Conservation (phyloP, 192 early-diverging fungal species). For the Coemansia sp. region DNA sequence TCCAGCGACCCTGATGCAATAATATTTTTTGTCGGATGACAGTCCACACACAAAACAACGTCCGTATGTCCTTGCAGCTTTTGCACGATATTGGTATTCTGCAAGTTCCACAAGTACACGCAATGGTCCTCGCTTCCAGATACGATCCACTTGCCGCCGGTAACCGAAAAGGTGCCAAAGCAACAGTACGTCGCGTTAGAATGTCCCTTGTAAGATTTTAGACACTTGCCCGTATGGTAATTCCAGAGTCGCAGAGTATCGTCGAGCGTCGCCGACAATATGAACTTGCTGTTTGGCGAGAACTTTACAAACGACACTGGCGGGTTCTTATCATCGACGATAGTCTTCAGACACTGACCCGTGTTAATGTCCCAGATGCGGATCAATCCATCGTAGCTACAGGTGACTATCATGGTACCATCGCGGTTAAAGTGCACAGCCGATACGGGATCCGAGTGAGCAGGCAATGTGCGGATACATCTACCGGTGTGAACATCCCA, state of each 20-base stretch:
- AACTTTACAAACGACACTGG: constrained; percentile 98
- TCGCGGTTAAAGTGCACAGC: constrained; percentile 97
- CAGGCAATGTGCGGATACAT: constrained; percentile 88
- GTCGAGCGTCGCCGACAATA: constrained; percentile 93
- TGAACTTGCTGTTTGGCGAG: constrained; percentile 98
- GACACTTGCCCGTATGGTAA: constrained; percentile 88
- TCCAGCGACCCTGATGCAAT: constrained; percentile 95
- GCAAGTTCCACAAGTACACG: constrained; percentile 98
- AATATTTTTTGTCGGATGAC: constrained; percentile 92
- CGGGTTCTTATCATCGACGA: constrained; percentile 95
- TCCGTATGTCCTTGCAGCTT: constrained; percentile 92
- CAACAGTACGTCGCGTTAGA: constrained; percentile 90
- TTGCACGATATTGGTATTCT: constrained; percentile 94
- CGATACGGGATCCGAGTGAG: constrained; percentile 95
- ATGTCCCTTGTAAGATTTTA: constrained; percentile 95
- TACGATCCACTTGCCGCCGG: constrained; percentile 89
- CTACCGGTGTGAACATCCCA: constrained; percentile 96
- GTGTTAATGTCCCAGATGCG: constrained; percentile 98
- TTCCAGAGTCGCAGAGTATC: constrained; percentile 94
- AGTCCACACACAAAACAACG: constrained; percentile 88
- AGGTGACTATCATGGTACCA: constrained; percentile 94
- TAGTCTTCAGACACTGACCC: constrained; percentile 97
- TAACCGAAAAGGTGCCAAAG: constrained; percentile 93
- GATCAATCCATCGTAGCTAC: constrained; percentile 93
- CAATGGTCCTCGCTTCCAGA: constrained; percentile 91